These are phyloP conservation scores for Solanum medicagineum DNA, from an alignment of 257 asterid species.

Conservation along the genomic window DNA sequence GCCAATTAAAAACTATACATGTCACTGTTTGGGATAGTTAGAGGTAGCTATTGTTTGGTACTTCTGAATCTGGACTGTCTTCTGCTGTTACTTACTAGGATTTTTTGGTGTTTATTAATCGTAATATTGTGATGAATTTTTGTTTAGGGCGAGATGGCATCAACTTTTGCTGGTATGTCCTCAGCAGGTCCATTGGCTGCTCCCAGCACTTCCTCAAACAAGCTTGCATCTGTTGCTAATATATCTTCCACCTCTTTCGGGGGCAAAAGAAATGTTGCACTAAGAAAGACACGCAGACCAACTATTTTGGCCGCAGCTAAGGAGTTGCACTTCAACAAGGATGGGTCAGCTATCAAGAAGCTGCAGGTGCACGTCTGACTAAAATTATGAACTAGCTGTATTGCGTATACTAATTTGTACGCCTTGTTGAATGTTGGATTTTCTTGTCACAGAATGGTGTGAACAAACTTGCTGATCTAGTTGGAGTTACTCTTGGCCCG, in stretches of 20 bases:
- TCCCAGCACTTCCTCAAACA: constrained; percentile 42
- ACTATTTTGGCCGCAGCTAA: constrained; percentile 68
- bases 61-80: background rate
- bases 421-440: background rate
- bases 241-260: constrained; percentile 44
- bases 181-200: constrained; percentile 77
- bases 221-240: constrained; percentile 56
- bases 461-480: constrained; percentile 87
- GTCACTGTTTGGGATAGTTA: background rate
- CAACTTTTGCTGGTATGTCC: constrained; percentile 54
- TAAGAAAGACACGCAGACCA: constrained; percentile 29
- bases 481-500: constrained; percentile 97
- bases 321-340: constrained; percentile 87
- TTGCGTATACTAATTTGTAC: background rate
- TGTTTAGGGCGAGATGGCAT: constrained; percentile 48
- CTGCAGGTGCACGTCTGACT: constrained; percentile 39
- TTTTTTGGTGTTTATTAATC: background rate
- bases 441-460: constrained; percentile 54
- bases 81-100: background rate
- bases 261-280: constrained; percentile 35
- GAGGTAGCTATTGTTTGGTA: background rate
- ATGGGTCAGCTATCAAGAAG: constrained; percentile 88
- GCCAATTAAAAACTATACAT: background rate
- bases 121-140: background rate
- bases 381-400: background rate